A percentile compares a stretch with the other conserved stretches of the same genome.
phyloP scores from a whole-genome alignment of 2,329 filamentous ascomycete genomes.

The Ceratocystis cubensis region DNA sequence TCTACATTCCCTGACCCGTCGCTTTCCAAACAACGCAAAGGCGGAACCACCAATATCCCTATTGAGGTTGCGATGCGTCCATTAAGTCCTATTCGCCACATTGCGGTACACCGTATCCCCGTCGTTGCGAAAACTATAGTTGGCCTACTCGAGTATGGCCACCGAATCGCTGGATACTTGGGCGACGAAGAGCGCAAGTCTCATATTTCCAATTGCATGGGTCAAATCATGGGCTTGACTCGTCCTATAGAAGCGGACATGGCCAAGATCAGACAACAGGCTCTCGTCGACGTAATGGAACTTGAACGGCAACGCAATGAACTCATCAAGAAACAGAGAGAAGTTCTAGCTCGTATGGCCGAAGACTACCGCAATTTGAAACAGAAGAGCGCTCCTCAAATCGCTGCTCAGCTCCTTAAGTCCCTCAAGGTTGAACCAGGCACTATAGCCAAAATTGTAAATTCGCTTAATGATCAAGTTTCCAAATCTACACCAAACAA shows the following conservation, averaged over 20 bases:
- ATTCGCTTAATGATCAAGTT: not conserved
- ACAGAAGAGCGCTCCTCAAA: not conserved
- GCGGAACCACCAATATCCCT: not conserved
- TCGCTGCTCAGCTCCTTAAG: not conserved
- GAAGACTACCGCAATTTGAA: not conserved
- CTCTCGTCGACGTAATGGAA: not conserved
- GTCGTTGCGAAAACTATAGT: conserved; percentile 10
- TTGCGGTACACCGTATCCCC: conserved; percentile 17
- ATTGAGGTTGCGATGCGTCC: conserved; percentile 8
- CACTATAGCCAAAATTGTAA: not conserved
- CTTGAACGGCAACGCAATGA: conserved; percentile 12
- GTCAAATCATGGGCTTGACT: not conserved
- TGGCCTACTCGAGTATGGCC: conserved; percentile 7
- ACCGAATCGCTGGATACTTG: conserved; percentile 12
- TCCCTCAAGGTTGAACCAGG: not conserved
- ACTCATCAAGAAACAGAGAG: conserved; percentile 10
- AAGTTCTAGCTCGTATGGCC: conserved; percentile 6
- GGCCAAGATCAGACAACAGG: conserved; percentile 4
- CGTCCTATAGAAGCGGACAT: not conserved
- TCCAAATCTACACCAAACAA: not conserved
- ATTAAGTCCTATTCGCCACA: conserved; percentile 16
- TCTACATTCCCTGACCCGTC: conserved; percentile 12
- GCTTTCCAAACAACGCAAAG: not conserved
- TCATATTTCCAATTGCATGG: not conserved
- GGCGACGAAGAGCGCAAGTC: conserved; percentile 1